Conservation (phyloP, 257 asterid species). For the Rhazya stricta region DNA sequence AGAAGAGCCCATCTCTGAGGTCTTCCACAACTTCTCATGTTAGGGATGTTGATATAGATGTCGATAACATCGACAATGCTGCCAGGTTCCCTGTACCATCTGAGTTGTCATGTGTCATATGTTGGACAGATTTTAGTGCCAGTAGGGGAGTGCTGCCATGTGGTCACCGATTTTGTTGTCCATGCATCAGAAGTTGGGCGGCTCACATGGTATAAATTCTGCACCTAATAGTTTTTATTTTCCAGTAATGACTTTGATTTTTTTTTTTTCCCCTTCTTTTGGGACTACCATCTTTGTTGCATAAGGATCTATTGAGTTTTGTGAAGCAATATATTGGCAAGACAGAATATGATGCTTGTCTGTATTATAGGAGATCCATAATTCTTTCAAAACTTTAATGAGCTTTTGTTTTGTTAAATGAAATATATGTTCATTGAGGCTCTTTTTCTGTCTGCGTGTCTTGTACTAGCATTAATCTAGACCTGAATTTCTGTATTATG, state of each 20-base stretch:
- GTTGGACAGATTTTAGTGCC: conserved; percentile 80
- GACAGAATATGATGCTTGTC: background rate
- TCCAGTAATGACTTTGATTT: background rate
- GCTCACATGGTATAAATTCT: conserved; percentile 49
- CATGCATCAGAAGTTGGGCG: conserved; percentile 81
- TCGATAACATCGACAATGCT: conserved; percentile 21
- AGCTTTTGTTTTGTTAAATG: background rate
- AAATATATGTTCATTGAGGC: background rate
- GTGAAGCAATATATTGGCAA: background rate
- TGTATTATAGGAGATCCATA: background rate
- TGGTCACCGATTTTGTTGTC: conserved; percentile 90
- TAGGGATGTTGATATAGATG: conserved; percentile 22
- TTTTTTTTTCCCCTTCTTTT: background rate
- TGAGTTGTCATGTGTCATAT: conserved; percentile 78
- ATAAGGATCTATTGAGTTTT: background rate
- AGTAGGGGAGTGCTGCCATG: conserved; percentile 84
- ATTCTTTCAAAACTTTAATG: background rate
- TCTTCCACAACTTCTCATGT: conserved; percentile 28
- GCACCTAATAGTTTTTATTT: conserved; percentile 2
- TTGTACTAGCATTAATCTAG: background rate
- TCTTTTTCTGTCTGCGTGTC: background rate
- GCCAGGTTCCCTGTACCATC: conserved; percentile 28
- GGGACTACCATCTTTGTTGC: background rate
- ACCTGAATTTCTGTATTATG: background rate
- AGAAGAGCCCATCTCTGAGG: conserved; percentile 15